Evolutionary conservation across 2,329 filamentous ascomycete genomes (phyloP), one percentile per base, ranked within the genome.

Genomic region (Arthrobotrys pseudoclavata): DNA sequence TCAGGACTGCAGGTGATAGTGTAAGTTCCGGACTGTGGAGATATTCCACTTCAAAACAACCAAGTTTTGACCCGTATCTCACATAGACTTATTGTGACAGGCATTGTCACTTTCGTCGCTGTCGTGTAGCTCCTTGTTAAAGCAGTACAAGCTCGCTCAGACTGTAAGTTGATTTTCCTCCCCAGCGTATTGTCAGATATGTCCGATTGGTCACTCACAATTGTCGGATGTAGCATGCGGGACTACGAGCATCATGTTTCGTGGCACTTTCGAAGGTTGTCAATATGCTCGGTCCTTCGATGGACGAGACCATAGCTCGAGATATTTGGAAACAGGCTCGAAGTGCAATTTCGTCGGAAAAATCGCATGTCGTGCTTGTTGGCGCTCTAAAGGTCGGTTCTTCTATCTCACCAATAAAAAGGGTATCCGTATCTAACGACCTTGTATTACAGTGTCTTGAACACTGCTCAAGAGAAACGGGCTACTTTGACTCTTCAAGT

Each of bases 261-360:
- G 88, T 86, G 52, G 89, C 93, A 0, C 84, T 97, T 60, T 90
- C 89, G 48, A 94, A 94, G 84, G 88, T 97, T 47, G 87, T 91
- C 26, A 87, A 87, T 74, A 95, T 94, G 83, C 89, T 97, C 29
- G 88, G 89, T 69, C 86, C 87, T 4, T 93, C 92, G 76, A 87
- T 95, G 81, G 96, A 99, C 81, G 96, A 99, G 84, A 86, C 86
- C 68, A 87, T 94, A 42, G 92, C 92, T n/a, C 90, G 94, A 82
- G 94, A 97, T 83, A 89, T 96, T 15, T 98, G 94, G 93, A 99
- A 97, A 84, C 92, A 95, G 83, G 91, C 90, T 26, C 90, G 96
- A 79, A 93, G 87, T 83, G 88, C 91, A 80, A 91, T 91, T 29
- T 87, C 90, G 0, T 87, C 87, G 76, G 96, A 99, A 84, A 98